Evolutionary conservation across 2,329 filamentous ascomycete species (phyloP), one percentile per base, ranked within the genome.

Genomic region (Fusarium vanettenii): DNA sequence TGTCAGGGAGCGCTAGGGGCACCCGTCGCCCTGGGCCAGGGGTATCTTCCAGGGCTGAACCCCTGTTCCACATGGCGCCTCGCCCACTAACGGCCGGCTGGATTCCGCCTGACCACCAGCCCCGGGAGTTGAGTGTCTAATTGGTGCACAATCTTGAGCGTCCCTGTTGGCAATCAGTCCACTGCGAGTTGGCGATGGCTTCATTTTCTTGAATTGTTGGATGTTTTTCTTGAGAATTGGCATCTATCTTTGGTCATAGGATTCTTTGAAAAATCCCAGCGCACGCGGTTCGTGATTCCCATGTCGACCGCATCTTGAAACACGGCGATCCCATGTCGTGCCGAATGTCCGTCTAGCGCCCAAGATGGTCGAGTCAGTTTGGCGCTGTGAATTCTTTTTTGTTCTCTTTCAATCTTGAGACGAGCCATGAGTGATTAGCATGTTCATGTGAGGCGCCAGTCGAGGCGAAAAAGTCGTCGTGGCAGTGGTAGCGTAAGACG

Each of bases 111-210:
- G 33, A 33, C 39, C 56, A 55, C 63, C 48, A 55, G 43, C 43
- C 22, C 22, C 18, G 29, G 55, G 50, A 33, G 61, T 67, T 25
- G 27, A 14, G n/a, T 31, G 18, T 55, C 41, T 57, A 9, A 65
- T 62, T 71, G 60, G 66, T 50, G 64, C 59, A 63, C 64, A 63
- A 45, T 39, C 59, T 56, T 43, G 55, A 45, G 31, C 6, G 27
- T 67, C 66, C 55, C 62, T 73, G 60, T 39, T 31, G 31, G 22
- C 45, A 27, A 72, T 74, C 76, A 79, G 77, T 76, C 66, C 76
- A 79, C 67, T 27, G 60, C 50, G 35, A 73, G 68, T 69, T 78
- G 72, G 73, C 61, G 77, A 79, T 79, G 76, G 77, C 77, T 79
- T 79, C 77, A 79, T 79, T 71, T 65, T 39, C 25, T 14, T 20